Evolutionary conservation across 768 basidiomycete genomes (phyloP).

Genomic region (Termitomyces sp.): DNA sequence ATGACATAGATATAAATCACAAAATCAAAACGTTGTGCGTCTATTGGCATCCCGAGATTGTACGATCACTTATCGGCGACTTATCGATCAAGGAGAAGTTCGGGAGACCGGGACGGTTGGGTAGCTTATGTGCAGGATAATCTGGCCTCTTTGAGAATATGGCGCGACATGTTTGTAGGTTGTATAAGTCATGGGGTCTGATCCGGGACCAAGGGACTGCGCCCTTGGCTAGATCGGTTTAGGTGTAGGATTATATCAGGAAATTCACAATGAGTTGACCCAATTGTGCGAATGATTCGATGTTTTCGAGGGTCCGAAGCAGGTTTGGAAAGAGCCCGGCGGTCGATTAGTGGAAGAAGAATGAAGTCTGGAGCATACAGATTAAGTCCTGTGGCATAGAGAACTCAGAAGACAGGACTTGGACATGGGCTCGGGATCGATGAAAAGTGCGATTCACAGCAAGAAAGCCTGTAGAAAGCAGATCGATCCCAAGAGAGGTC

Average conservation of each 20-base stretch:
- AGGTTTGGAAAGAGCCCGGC: background rate
- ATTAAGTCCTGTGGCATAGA: constrained; percentile 11
- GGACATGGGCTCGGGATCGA: background rate
- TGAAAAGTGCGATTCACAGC: background rate
- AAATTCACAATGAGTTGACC: background rate
- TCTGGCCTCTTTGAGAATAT: background rate
- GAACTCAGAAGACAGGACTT: background rate
- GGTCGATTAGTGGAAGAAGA: background rate
- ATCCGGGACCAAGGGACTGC: background rate
- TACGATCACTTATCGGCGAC: background rate
- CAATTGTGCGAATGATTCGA: background rate
- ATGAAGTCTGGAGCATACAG: background rate
- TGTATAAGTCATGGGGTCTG: background rate
- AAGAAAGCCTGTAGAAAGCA: background rate
- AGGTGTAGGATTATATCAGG: background rate
- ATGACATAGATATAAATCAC: background rate
- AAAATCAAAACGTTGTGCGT: background rate
- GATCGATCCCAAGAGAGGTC: background rate
- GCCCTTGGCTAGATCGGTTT: background rate
- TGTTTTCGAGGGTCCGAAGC: background rate
- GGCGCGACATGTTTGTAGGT: background rate
- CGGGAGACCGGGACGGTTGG: constrained; percentile 6
- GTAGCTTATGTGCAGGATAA: background rate
- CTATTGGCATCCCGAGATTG: background rate
- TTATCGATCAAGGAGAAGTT: constrained; percentile 3